Percentiles rank a stretch among this genome's conserved stretches.
These are phyloP conservation scores for Picea glauca DNA, from an alignment of 75 land plant genomes.

Conservation along the genomic window DNA sequence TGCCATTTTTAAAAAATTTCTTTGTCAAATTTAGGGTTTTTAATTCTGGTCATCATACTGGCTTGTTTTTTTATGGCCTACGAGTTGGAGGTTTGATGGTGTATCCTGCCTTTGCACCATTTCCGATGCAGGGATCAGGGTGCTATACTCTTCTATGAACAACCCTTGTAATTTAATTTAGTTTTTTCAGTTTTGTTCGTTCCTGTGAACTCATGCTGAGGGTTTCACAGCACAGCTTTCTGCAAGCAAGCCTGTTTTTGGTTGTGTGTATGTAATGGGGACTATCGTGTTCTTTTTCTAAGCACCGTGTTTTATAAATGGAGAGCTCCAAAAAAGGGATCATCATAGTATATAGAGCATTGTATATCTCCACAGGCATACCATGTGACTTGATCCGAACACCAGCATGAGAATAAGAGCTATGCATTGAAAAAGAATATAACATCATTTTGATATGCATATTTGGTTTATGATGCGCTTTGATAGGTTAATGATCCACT, in stretches of 20 bases:
- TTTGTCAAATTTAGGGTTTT: neutral
- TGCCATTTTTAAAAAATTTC: slow-evolving; percentile 1
- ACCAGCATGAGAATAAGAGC: no score
- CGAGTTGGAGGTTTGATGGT: neutral
- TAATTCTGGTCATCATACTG: slow-evolving; percentile 1
- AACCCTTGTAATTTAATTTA: slow-evolving; percentile 6
- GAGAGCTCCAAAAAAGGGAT: neutral
- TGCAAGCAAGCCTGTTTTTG: neutral
- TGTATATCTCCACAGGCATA: neutral
- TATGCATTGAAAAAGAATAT: no score
- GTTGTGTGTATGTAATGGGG: neutral
- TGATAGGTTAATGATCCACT: no score
- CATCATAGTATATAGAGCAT: neutral
- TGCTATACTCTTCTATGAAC: neutral
- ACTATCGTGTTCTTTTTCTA: neutral
- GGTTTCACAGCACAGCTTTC: neutral
- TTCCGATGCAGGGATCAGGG: neutral
- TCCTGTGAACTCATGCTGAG: neutral
- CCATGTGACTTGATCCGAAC: no score
- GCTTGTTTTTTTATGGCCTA: slow-evolving; percentile 12
- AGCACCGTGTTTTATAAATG: neutral
- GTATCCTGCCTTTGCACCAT: neutral
- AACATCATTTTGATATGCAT: no score
- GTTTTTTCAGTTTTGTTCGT: neutral
- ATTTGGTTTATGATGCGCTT: no score